Evolutionary conservation across 2,329 filamentous ascomycete species (phyloP).

Genomic region (Penicillium sp.): DNA sequence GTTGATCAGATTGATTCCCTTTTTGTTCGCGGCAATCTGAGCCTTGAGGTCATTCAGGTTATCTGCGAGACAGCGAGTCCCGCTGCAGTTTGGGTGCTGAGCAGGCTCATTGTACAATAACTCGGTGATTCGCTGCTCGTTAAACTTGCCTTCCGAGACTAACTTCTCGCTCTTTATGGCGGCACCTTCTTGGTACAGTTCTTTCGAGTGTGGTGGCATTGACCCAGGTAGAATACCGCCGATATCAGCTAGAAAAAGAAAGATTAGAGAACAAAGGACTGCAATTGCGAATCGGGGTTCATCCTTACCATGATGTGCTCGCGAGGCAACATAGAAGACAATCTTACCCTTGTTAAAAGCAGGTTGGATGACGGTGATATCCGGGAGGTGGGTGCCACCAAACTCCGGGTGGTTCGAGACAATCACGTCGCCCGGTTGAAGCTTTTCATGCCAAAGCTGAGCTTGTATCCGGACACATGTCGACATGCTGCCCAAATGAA

Average conservation of each 20-base stretch:
- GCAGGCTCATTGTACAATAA: constrained; percentile 72
- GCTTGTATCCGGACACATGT: constrained; percentile 77
- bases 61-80: constrained; percentile 74
- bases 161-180: constrained; percentile 62
- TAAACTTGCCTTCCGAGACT: constrained; percentile 57
- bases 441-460: constrained; percentile 71
- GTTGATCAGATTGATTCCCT: constrained; percentile 74
- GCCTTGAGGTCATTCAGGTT: constrained; percentile 84
- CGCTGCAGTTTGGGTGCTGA: constrained; percentile 71
- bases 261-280: not conserved
- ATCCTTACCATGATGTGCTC: constrained; percentile 66
- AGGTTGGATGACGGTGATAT: constrained; percentile 77
- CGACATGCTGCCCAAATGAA: constrained; percentile 79
- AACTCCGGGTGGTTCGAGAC: constrained; percentile 81
- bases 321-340: constrained; percentile 76
- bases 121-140: constrained; percentile 71
- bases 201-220: constrained; percentile 73
- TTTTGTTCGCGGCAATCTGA: constrained; percentile 79
- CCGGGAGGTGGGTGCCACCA: constrained; percentile 79
- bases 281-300: not conserved
- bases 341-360: constrained; percentile 74
- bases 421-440: constrained; percentile 75
- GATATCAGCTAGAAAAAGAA: constrained; percentile 53
- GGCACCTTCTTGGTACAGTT: constrained; percentile 67
- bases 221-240: constrained; percentile 76